These are phyloP conservation scores for Lophiotrema nucula DNA, from an alignment of 495 filamentous ascomycete genomes.

Conservation along the genomic window DNA sequence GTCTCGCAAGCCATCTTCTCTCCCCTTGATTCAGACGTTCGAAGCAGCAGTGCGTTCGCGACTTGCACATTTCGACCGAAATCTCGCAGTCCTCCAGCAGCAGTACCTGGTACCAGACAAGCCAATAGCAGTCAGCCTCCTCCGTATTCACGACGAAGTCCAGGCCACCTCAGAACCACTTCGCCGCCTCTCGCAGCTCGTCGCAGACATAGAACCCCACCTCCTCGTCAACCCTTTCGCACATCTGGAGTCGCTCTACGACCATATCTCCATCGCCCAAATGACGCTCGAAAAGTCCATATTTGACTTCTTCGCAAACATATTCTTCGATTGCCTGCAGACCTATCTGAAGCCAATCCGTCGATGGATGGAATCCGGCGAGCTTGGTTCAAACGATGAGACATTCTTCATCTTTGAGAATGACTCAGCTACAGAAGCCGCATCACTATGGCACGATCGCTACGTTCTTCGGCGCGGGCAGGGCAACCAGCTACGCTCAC, in stretches of 20 bases:
- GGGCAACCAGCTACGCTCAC: slow-evolving; percentile 58
- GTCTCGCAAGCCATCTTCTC: slow-evolving; percentile 38
- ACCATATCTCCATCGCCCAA: slow-evolving; percentile 65
- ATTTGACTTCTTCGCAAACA: slow-evolving; percentile 58
- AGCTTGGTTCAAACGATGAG: slow-evolving; percentile 59
- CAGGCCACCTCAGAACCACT: slow-evolving; percentile 52
- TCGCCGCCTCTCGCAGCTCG: slow-evolving; percentile 51
- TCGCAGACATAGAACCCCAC: slow-evolving; percentile 35
- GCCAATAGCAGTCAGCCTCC: slow-evolving; percentile 51
- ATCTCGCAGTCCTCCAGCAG: slow-evolving; percentile 48
- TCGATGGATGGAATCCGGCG: slow-evolving; percentile 81
- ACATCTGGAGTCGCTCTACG: slow-evolving; percentile 69
- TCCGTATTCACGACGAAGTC: slow-evolving; percentile 62
- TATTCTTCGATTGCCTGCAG: slow-evolving; percentile 82
- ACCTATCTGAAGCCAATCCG: slow-evolving; percentile 78
- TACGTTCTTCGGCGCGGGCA: slow-evolving; percentile 61
- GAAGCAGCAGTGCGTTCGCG: slow-evolving; percentile 48
- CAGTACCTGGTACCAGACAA: slow-evolving; percentile 43
- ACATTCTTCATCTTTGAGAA: slow-evolving; percentile 72
- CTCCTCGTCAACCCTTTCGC: slow-evolving; percentile 29
- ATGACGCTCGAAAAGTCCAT: slow-evolving; percentile 59
- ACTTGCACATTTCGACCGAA: slow-evolving; percentile 47
- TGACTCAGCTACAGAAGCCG: slow-evolving; percentile 56
- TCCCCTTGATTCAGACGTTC: slow-evolving; percentile 57
- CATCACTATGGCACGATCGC: slow-evolving; percentile 72